Base-by-base conservation (phyloP, 2,329 filamentous ascomycete genomes). In the Colletotrichum sp. region DNA sequence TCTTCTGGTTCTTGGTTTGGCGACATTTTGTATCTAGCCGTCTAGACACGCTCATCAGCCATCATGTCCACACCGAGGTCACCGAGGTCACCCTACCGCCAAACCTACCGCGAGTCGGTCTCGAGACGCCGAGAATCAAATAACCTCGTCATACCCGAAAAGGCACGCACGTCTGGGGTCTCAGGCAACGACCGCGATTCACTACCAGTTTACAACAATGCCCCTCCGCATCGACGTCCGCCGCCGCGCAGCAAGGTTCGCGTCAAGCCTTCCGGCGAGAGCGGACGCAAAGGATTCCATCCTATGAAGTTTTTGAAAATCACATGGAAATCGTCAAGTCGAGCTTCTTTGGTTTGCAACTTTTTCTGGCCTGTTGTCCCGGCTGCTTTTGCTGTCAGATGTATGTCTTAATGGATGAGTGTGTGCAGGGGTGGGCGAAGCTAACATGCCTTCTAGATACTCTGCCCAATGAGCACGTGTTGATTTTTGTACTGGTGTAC, bases 321-420 rank as follows among this genome's bases (percentile, higher is more conserved):
- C 69, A 88, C 88, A 80, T 92, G 90, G 83, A 86, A 83, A 65
- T 94, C 93, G 58, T 90, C 90, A 34, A 93, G 90, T 79, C 88
- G 85, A 34, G 84, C 91, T 15, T 94, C 93, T 11, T 89, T 88
- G 80, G 80, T 87, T 65, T 92, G 93, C 78, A 95, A 95, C 80
- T 78, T 94, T 31, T 87, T 95, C 43, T 95, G 93, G 93, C 93
- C 93, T 7, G 87, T 94, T 74, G 93, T 95, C 3, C 93, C 93
- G 8, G 90, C 90, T 34, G 93, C 93, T 21, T 91, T 95, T 76
- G 91, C 87, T n/a, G 84, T 94, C 67, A 85, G 83, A 79, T 91
- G 80, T 75, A 27, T 18, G 74, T 65, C 11, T 13, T 11, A 33
- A 15, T 11, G 21, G 11, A 8, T 29, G 34, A 18, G 16, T n/a